Evolutionary conservation across 805 yeast genomes (phyloP).

Genomic region (Candida hungchunana): DNA sequence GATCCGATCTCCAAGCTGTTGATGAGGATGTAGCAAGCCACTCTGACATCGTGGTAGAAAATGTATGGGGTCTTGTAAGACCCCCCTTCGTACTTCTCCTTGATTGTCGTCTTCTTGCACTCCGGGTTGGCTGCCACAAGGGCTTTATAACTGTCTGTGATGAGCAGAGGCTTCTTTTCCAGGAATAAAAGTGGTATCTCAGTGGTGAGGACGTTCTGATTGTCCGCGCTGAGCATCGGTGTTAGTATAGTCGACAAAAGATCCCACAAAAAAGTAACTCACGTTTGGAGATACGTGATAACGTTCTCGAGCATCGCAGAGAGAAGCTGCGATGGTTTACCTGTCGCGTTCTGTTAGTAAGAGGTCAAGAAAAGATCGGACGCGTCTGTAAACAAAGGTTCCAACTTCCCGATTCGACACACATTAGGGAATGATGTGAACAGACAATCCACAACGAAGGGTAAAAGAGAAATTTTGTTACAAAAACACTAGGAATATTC

Average conservation of each 20-base stretch:
- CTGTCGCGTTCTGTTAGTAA: conserved; percentile 12
- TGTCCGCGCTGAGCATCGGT: conserved; percentile 18
- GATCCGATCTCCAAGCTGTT: conserved; percentile 46
- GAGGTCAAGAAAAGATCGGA: not conserved
- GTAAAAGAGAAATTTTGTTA: too few relatives aligned
- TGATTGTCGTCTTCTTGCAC: conserved; percentile 36
- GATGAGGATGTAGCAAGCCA: conserved; percentile 48
- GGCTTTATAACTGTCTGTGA: conserved; percentile 13
- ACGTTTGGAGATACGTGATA: conserved; percentile 4
- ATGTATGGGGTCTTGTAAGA: conserved; percentile 45
- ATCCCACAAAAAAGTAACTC: not conserved
- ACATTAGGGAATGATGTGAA: not conserved
- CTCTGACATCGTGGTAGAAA: conserved; percentile 63
- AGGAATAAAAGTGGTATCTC: conserved; percentile 17
- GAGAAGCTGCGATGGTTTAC: conserved; percentile 8
- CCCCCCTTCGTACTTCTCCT: conserved; percentile 33
- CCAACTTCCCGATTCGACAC: too few relatives aligned
- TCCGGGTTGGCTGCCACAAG: conserved; percentile 6
- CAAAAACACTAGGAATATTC: not conserved
- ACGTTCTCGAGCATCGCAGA: conserved; percentile 8
- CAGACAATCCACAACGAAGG: not conserved
- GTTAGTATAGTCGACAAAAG: conserved; percentile 4
- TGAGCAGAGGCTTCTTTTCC: conserved; percentile 17
- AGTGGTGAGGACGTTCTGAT: conserved; percentile 13
- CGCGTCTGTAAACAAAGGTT: not conserved